Percentiles rank a stretch among this genome's conserved stretches.
Conservation (phyloP, 2,329 filamentous ascomycete species). For the Colletotrichum destructivum region DNA sequence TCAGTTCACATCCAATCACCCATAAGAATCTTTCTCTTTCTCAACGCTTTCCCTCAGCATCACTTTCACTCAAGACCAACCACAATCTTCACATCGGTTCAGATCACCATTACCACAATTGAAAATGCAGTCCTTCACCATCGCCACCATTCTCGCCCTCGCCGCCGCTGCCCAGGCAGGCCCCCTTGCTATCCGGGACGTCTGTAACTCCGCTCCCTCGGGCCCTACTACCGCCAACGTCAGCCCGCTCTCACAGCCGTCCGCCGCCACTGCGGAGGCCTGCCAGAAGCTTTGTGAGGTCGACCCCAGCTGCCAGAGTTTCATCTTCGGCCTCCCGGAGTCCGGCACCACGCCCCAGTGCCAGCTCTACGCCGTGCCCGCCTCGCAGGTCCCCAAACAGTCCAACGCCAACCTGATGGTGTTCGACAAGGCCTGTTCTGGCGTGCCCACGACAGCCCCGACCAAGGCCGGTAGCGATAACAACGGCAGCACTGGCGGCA, state of each 20-base stretch:
- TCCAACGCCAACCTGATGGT: conserved; percentile 31
- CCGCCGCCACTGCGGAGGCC: conserved; percentile 26
- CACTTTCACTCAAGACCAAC: not conserved
- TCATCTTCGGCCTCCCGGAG: conserved; percentile 24
- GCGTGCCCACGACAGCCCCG: conserved; percentile 8
- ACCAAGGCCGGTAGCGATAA: no score
- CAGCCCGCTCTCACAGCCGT: conserved; percentile 27
- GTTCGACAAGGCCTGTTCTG: conserved; percentile 32
- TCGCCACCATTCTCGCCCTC: conserved; percentile 21
- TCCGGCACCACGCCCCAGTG: conserved; percentile 24
- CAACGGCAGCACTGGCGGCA: no score
- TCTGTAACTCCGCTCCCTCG: conserved; percentile 26
- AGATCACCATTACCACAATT: not conserved
- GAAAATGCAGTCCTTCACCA: conserved; percentile 33
- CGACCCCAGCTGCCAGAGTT: conserved; percentile 21
- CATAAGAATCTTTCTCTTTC: conserved; percentile 22
- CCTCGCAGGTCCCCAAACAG: conserved; percentile 25
- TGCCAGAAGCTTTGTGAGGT: conserved; percentile 35
- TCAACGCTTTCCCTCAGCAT: not conserved
- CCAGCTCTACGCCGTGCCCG: conserved; percentile 33
- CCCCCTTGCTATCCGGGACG: conserved; percentile 24
- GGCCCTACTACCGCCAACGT: conserved; percentile 19
- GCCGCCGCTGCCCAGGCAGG: conserved; percentile 25
- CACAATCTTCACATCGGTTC: not conserved
- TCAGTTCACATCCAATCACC: conserved; percentile 21